These are phyloP conservation scores for Ottelia alismoides DNA, from an alignment of 106 monocot species.

Conservation along the genomic window DNA sequence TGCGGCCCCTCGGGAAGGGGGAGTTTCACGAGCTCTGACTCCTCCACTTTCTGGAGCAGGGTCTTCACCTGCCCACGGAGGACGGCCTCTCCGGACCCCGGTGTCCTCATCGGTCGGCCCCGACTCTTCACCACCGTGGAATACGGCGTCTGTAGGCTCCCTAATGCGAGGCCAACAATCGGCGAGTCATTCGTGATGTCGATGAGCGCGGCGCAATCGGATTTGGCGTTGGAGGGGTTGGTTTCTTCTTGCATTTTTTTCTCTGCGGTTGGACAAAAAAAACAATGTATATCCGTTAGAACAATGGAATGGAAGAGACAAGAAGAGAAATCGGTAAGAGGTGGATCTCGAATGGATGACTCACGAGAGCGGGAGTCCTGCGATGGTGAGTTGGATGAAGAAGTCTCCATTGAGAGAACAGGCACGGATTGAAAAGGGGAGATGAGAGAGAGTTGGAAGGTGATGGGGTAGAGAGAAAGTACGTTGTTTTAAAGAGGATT, in stretches of 20 bases:
- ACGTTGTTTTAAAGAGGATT: not conserved
- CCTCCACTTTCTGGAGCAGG: slow-evolving; percentile 74
- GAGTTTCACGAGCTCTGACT: slow-evolving; percentile 26
- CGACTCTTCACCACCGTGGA: slow-evolving; percentile 19
- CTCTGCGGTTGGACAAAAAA: slow-evolving; percentile 15
- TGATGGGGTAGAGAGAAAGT: not conserved
- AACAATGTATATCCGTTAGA: not conserved
- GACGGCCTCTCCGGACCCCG: slow-evolving; percentile 86
- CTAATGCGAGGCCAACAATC: slow-evolving; percentile 66
- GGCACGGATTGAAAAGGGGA: not conserved
- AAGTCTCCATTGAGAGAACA: slow-evolving; percentile 46
- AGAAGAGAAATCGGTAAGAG: not conserved
- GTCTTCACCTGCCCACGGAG: slow-evolving; percentile 85
- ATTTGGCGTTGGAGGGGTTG: not conserved
- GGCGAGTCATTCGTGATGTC: slow-evolving; percentile 99
- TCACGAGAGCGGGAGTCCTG: slow-evolving; percentile 14
- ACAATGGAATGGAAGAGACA: not conserved
- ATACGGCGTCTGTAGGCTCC: slow-evolving; percentile 35
- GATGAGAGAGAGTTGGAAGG: not conserved
- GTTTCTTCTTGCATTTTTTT: slow-evolving; percentile 6
- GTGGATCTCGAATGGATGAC: slow-evolving; percentile 17
- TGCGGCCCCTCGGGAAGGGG: not conserved
- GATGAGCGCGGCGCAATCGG: slow-evolving; percentile 23
- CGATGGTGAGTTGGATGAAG: slow-evolving; percentile 47
- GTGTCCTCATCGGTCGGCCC: slow-evolving; percentile 22